phyloP scores from a whole-genome alignment of 2,329 filamentous ascomycete species.

The Colletotrichum musae region DNA sequence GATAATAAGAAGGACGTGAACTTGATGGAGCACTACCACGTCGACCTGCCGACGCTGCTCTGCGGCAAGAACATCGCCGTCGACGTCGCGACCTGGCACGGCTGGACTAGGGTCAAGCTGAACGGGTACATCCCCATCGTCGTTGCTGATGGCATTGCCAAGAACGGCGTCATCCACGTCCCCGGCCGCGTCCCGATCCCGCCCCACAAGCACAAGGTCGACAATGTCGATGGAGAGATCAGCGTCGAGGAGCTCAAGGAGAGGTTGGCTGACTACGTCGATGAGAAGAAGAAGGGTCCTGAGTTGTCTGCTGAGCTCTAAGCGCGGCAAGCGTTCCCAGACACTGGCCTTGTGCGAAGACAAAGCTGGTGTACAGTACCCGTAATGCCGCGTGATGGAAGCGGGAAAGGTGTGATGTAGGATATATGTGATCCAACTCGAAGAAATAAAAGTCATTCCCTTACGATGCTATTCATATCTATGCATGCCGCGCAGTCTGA shows the following conservation, averaged over 20 bases:
- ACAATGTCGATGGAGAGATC: constrained; percentile 62
- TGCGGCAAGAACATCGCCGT: constrained; percentile 76
- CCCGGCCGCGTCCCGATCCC: constrained; percentile 82
- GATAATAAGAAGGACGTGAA: constrained; percentile 45
- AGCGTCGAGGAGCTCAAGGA: constrained; percentile 73
- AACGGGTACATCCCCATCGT: constrained; percentile 80
- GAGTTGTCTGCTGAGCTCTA: constrained; percentile 38
- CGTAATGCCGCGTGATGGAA: too few relatives aligned
- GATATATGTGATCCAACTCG: too few relatives aligned
- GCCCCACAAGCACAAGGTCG: constrained; percentile 68
- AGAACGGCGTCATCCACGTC: constrained; percentile 88
- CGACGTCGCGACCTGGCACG: constrained; percentile 78
- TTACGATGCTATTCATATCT: too few relatives aligned
- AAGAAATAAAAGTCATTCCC: too few relatives aligned
- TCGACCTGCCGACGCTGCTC: constrained; percentile 82
- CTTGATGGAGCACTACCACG: constrained; percentile 69
- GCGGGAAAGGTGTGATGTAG: too few relatives aligned
- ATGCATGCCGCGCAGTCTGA: too few relatives aligned
- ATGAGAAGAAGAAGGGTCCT: constrained; percentile 42
- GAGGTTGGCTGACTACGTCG: constrained; percentile 63
- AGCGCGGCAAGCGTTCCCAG: not conserved
- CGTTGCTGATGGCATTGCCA: constrained; percentile 78
- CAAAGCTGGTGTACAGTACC: not conserved
- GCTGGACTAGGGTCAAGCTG: constrained; percentile 79
- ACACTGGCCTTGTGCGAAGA: not conserved